phyloP scores from a whole-genome alignment of 768 basidiomycete genomes.

The Cystobasidium ongulense region DNA sequence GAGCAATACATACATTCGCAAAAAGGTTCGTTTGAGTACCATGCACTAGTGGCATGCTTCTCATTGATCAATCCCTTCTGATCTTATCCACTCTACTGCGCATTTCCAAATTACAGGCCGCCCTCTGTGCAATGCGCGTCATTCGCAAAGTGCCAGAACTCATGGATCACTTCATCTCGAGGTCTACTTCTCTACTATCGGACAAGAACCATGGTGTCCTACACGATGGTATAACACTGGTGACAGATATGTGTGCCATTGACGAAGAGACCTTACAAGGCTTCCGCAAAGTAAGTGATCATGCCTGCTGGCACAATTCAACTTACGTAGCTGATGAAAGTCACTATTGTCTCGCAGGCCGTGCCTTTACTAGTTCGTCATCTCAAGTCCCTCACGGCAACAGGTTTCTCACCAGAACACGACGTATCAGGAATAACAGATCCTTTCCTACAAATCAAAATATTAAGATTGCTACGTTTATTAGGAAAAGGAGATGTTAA shows the following conservation, averaged over 20 bases:
- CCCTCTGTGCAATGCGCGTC: conserved; percentile 85
- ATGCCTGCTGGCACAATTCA: too few species aligned
- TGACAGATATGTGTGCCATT: conserved; percentile 83
- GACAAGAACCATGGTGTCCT: conserved; percentile 97
- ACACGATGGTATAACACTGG: conserved; percentile 84
- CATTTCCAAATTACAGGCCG: conserved; percentile 55
- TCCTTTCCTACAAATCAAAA: conserved; percentile 86
- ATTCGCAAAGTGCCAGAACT: conserved; percentile 95
- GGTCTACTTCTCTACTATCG: conserved; percentile 80
- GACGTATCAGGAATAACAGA: conserved; percentile 99
- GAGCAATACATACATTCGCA: conserved; percentile 96
- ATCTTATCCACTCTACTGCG: neutral
- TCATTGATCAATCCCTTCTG: too few species aligned
- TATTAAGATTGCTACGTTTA: conserved; percentile 76
- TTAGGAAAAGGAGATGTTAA: conserved; percentile 74
- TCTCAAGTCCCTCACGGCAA: conserved; percentile 86
- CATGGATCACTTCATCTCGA: conserved; percentile 77
- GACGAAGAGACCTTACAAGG: conserved; percentile 67
- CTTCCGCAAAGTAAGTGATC: conserved; percentile 68
- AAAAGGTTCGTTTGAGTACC: conserved; percentile 62
- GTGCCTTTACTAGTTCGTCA: conserved; percentile 89
- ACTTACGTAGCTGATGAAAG: conserved; percentile 4
- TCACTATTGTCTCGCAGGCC: conserved; percentile 51
- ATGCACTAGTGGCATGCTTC: conserved; percentile 14
- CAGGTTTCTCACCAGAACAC: conserved; percentile 95